Evolutionary conservation across 2,329 filamentous ascomycete species (phyloP).

Genomic region (Penicillium sumatraense): DNA sequence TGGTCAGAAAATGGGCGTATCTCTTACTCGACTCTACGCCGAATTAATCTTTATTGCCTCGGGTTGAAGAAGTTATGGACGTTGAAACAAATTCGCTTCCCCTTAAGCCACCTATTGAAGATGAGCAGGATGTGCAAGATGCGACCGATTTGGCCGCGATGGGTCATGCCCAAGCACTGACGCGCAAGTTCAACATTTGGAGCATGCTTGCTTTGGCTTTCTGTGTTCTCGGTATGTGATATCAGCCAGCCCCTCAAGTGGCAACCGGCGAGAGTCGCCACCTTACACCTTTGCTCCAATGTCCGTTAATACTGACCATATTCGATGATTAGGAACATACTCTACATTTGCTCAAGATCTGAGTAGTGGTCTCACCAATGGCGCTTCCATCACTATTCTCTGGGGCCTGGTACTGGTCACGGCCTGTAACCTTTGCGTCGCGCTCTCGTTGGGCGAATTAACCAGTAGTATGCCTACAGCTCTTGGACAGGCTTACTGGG

Average conservation of each 20-base stretch:
- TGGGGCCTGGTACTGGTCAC: slow-evolving; percentile 62
- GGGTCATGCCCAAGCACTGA: slow-evolving; percentile 49
- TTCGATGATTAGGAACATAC: slow-evolving; percentile 51
- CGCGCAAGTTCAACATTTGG: slow-evolving; percentile 57
- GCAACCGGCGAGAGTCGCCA: not conserved
- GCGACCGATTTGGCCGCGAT: slow-evolving; percentile 46
- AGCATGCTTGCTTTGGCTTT: slow-evolving; percentile 64
- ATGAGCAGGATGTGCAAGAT: slow-evolving; percentile 45
- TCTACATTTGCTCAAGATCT: slow-evolving; percentile 61
- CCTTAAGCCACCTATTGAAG: slow-evolving; percentile 33
- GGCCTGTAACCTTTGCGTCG: slow-evolving; percentile 58
- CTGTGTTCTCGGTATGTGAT: slow-evolving; percentile 53
- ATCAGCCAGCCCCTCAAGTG: not conserved
- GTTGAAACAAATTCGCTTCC: slow-evolving; percentile 31
- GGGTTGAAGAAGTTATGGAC: slow-evolving; percentile 37
- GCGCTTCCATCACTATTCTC: slow-evolving; percentile 59
- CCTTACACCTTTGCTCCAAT: too few relatives aligned
- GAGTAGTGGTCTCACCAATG: slow-evolving; percentile 58
- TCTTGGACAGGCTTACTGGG: slow-evolving; percentile 64
- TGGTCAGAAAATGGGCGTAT: slow-evolving; percentile 34
- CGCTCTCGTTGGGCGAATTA: slow-evolving; percentile 60
- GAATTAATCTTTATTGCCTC: slow-evolving; percentile 26
- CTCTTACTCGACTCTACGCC: slow-evolving; percentile 16
- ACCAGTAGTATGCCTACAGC: slow-evolving; percentile 65
- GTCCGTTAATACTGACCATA: not conserved